phyloP scores from a whole-genome alignment of 306 rosid genomes.

The Rosa rugosa region DNA sequence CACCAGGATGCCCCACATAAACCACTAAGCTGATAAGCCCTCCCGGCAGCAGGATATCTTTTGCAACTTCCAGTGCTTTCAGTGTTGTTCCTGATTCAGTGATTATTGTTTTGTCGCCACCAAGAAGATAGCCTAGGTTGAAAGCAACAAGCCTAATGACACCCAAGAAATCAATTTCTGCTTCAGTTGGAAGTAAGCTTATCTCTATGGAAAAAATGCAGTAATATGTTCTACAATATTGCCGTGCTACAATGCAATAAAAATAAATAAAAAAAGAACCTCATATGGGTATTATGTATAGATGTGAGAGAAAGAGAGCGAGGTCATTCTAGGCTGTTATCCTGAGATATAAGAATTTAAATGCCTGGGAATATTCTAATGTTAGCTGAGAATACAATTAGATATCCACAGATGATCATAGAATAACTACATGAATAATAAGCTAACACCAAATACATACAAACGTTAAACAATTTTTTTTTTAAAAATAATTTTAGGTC shows the following conservation, averaged over 20 bases:
- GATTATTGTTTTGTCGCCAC: slow-evolving; percentile 74
- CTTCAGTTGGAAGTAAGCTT: background rate
- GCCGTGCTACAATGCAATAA: background rate
- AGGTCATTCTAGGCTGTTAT: background rate
- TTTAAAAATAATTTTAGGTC: background rate
- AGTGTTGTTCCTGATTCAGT: slow-evolving; percentile 73
- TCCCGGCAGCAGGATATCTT: slow-evolving; percentile 50
- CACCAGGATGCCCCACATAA: slow-evolving; percentile 93
- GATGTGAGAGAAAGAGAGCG: background rate
- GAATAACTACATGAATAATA: background rate
- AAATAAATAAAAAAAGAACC: background rate
- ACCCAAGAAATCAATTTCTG: slow-evolving; percentile 27
- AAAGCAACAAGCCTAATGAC: slow-evolving; percentile 80
- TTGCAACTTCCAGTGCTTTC: slow-evolving; percentile 72
- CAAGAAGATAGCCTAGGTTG: slow-evolving; percentile 94
- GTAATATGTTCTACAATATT: background rate
- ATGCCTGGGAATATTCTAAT: background rate
- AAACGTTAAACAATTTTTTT: background rate
- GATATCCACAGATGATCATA: background rate
- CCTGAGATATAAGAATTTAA: background rate
- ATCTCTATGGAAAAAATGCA: background rate
- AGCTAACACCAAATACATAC: background rate
- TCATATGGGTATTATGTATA: background rate
- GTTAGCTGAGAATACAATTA: background rate
- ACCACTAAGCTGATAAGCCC: slow-evolving; percentile 88